A percentile compares a stretch with the other conserved stretches of the same genome.
These are phyloP conservation scores for Sarcomyxa edulis DNA, from an alignment of 768 basidiomycete genomes.

Conservation along the genomic window DNA sequence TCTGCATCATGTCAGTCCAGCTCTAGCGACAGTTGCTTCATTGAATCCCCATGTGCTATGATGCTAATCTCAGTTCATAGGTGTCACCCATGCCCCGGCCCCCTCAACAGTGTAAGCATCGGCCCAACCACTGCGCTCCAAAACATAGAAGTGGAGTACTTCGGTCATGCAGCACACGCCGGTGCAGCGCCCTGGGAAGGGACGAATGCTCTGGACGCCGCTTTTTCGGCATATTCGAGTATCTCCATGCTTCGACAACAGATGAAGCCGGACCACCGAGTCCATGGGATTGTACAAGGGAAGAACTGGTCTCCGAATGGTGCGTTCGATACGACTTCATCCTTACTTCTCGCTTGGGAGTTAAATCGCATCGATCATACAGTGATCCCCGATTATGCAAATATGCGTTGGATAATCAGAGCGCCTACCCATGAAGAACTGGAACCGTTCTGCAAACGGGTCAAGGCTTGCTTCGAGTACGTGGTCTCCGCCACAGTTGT, in stretches of 20 bases:
- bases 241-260: slow-evolving; percentile 84
- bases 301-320: slow-evolving; percentile 67
- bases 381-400: slow-evolving; percentile 85
- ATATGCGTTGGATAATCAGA: slow-evolving; percentile 67
- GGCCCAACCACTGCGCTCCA: slow-evolving; percentile 62
- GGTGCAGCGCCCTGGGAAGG: slow-evolving; percentile 86
- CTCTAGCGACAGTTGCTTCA: slow-evolving; percentile 10
- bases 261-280: slow-evolving; percentile 73
- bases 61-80: slow-evolving; percentile 27
- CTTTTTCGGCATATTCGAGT: slow-evolving; percentile 76
- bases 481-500: slow-evolving; percentile 14
- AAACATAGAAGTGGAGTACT: slow-evolving; percentile 61
- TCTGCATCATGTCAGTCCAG: slow-evolving; percentile 79
- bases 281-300: slow-evolving; percentile 75
- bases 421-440: slow-evolving; percentile 61
- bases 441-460: slow-evolving; percentile 46
- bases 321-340: slow-evolving; percentile 21
- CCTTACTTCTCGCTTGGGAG: background rate
- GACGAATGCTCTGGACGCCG: slow-evolving; percentile 83
- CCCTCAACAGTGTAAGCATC: slow-evolving; percentile 40
- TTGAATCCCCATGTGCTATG: slow-evolving; percentile 1
- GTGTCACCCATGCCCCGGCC: slow-evolving; percentile 69
- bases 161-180: slow-evolving; percentile 78
- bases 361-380: slow-evolving; percentile 4
- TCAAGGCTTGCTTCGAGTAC: slow-evolving; percentile 69